A percentile compares a stretch with the other conserved stretches of the same genome.
These are phyloP conservation scores for Geotrichum citri-aurantii DNA, from an alignment of 1,139 yeast species.

Conservation along the genomic window DNA sequence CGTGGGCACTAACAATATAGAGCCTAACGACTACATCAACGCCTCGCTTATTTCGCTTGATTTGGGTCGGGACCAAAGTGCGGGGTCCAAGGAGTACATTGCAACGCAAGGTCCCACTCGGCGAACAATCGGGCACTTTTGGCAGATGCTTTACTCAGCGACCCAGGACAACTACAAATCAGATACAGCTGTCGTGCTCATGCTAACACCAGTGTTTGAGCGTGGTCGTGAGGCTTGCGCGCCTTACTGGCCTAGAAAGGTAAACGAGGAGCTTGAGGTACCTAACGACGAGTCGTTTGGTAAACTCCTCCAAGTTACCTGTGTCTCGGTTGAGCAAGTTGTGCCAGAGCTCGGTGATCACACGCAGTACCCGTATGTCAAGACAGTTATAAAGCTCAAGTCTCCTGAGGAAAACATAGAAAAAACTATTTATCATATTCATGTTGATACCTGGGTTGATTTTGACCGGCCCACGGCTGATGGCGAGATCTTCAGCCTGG, in stretches of 20 bases:
- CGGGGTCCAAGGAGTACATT: slow-evolving; percentile 37
- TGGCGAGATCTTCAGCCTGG: slow-evolving; percentile 39
- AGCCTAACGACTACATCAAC: slow-evolving; percentile 42
- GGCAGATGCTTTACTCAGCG: slow-evolving; percentile 44
- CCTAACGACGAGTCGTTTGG: slow-evolving; percentile 20
- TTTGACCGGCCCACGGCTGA: slow-evolving; percentile 42
- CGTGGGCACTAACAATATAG: slow-evolving; percentile 12
- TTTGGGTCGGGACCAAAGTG: slow-evolving; percentile 28
- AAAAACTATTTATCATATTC: slow-evolving; percentile 44
- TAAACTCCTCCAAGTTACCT: slow-evolving; percentile 18
- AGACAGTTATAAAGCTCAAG: slow-evolving; percentile 2
- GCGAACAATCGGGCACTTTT: slow-evolving; percentile 61
- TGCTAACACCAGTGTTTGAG: slow-evolving; percentile 81
- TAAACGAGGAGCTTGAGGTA: slow-evolving; percentile 13
- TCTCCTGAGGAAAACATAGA: slow-evolving; percentile 4
- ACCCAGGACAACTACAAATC: slow-evolving; percentile 33
- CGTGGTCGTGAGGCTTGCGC: slow-evolving; percentile 57
- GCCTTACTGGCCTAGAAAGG: slow-evolving; percentile 62
- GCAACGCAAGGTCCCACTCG: slow-evolving; percentile 71
- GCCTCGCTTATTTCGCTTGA: slow-evolving; percentile 40
- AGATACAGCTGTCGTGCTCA: slow-evolving; percentile 49
- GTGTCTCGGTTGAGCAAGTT: slow-evolving; percentile 6
- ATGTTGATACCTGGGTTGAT: slow-evolving; percentile 56
- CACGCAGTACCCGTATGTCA: slow-evolving; percentile 9
- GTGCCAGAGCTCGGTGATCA: background rate